Percentiles rank a stretch among this genome's conserved stretches.
Evolutionary conservation across 495 filamentous ascomycete species (phyloP).

Genomic region (Entonaema liquescens): DNA sequence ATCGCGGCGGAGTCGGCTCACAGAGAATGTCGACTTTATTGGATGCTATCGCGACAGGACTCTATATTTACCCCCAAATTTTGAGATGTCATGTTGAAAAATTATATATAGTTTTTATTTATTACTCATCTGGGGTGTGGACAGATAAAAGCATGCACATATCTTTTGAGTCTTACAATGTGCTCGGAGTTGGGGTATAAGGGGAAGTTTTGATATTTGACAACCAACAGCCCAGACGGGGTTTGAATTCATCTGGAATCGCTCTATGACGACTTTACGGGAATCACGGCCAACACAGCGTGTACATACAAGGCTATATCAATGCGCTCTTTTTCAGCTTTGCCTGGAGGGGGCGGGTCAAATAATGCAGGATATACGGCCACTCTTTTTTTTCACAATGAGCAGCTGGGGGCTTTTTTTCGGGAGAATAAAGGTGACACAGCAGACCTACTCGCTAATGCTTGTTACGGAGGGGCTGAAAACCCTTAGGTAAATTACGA

Average conservation of each 20-base stretch:
- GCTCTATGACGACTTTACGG: slow-evolving; percentile 31
- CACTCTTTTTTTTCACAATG: not conserved
- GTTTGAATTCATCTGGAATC: slow-evolving; percentile 19
- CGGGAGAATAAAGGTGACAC: not conserved
- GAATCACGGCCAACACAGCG: slow-evolving; percentile 24
- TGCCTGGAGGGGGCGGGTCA: not conserved
- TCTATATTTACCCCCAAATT: not conserved
- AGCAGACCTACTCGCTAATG: not conserved
- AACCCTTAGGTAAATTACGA: not conserved
- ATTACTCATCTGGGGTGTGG: slow-evolving; percentile 10
- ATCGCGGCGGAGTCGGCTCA: slow-evolving; percentile 41
- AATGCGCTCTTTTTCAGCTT: slow-evolving; percentile 5
- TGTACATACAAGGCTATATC: slow-evolving; percentile 30
- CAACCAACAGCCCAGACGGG: slow-evolving; percentile 18
- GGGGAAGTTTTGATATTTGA: slow-evolving; percentile 15
- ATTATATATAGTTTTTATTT: slow-evolving; percentile 18
- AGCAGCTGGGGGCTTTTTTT: not conserved
- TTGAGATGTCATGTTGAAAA: slow-evolving; percentile 8
- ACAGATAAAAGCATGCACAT: slow-evolving; percentile 38
- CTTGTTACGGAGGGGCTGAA: not conserved
- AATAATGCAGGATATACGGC: slow-evolving; percentile 8
- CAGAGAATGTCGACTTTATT: slow-evolving; percentile 23
- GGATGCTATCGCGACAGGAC: slow-evolving; percentile 6
- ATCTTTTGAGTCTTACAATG: slow-evolving; percentile 10
- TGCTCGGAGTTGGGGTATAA: slow-evolving; percentile 32